phyloP scores from a whole-genome alignment of 495 filamentous ascomycete genomes.

The Daldinia grandis region DNA sequence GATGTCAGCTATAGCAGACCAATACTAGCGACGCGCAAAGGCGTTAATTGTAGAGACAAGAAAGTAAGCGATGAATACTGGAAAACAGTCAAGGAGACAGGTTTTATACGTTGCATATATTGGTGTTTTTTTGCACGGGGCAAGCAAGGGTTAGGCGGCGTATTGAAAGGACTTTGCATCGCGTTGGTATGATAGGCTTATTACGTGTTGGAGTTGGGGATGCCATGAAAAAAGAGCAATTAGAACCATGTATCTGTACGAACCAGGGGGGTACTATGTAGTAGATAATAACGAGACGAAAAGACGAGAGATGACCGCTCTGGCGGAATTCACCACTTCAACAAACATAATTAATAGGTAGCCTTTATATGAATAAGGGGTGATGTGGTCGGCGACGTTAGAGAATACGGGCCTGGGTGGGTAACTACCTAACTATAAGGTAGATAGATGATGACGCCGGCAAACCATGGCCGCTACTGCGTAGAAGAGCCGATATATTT shows the following conservation, averaged over 20 bases:
- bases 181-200: slow-evolving; percentile 13
- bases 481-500: slow-evolving; percentile 43
- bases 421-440: too few relatives aligned
- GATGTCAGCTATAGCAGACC: slow-evolving; percentile 10
- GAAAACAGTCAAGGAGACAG: neutral
- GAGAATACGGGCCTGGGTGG: too few relatives aligned
- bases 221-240: slow-evolving; percentile 14
- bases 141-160: slow-evolving; percentile 12
- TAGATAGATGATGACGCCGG: slow-evolving; percentile 26
- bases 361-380: neutral
- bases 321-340: slow-evolving; percentile 35
- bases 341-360: neutral
- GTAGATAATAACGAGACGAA: slow-evolving; percentile 30
- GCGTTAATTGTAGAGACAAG: neutral
- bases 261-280: slow-evolving; percentile 1
- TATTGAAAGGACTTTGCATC: slow-evolving; percentile 30
- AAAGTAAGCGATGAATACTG: neutral
- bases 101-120: slow-evolving; percentile 38
- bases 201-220: slow-evolving; percentile 24
- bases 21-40: slow-evolving; percentile 2
- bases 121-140: slow-evolving; percentile 26
- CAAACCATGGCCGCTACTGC: neutral
- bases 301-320: slow-evolving; percentile 33
- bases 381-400: neutral
- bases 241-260: slow-evolving; percentile 26